phyloP scores from a whole-genome alignment of 139 green algal genomes.

The Chlorella ohadii region DNA sequence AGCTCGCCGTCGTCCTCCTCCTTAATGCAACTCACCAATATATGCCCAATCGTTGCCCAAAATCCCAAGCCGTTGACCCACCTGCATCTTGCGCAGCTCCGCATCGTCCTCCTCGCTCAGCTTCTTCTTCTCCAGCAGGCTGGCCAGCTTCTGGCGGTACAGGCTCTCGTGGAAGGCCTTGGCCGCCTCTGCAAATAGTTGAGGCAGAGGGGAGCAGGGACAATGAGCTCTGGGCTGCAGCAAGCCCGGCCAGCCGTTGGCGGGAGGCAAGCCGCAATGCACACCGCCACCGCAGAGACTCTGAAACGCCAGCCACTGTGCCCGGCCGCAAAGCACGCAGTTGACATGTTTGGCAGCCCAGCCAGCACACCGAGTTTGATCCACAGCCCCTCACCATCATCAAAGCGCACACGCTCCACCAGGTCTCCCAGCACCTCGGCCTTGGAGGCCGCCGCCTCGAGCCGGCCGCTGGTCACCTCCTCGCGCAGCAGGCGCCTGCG shows the following conservation, averaged over 20 bases:
- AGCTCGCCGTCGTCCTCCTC: too few relatives aligned
- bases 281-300: too few relatives aligned
- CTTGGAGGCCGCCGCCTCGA: slow-evolving; percentile 63
- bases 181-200: slow-evolving; percentile 81
- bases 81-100: slow-evolving; percentile 77
- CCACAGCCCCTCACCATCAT: slow-evolving; percentile 26
- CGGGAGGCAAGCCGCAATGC: too few relatives aligned
- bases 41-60: too few relatives aligned
- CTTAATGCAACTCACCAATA: too few relatives aligned
- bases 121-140: slow-evolving; percentile 70
- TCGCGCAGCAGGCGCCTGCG: slow-evolving; percentile 84
- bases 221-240: neutral
- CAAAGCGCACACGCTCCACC: slow-evolving; percentile 64
- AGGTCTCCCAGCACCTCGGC: slow-evolving; percentile 80
- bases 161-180: slow-evolving; percentile 81
- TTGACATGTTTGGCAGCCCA: too few relatives aligned
- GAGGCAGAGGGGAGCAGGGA: neutral
- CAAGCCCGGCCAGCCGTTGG: too few relatives aligned
- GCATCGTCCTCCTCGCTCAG: slow-evolving; percentile 80
- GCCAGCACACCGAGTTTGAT: too few relatives aligned
- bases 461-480: slow-evolving; percentile 66
- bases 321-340: too few relatives aligned
- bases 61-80: too few relatives aligned
- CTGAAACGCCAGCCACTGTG: too few relatives aligned
- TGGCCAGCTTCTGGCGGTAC: slow-evolving; percentile 84